These are phyloP conservation scores for Ilyonectria destructans DNA, from an alignment of 2,329 filamentous ascomycete species.

Conservation along the genomic window DNA sequence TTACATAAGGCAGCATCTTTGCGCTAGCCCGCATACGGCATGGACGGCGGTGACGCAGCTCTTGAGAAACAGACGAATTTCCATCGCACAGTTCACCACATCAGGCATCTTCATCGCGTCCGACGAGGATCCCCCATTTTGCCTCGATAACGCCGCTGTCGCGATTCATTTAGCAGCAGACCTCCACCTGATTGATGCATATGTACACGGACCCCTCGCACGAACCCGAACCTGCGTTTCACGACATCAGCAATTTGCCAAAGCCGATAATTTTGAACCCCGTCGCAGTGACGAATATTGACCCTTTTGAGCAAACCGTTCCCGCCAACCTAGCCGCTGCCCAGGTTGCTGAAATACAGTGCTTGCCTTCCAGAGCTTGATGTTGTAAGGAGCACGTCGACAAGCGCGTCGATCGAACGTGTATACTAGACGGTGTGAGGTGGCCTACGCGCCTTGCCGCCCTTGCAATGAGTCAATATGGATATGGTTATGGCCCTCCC, in stretches of 20 bases:
- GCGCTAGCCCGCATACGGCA: conserved; percentile 38
- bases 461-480: conserved; percentile 51
- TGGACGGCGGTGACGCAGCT: conserved; percentile 36
- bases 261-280: neutral
- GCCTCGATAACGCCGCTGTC: neutral
- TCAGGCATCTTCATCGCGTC: conserved; percentile 14
- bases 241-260: neutral
- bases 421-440: neutral
- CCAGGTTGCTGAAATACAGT: neutral
- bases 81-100: conserved; percentile 29
- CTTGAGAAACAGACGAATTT: conserved; percentile 21
- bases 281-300: neutral
- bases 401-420: conserved; percentile 15
- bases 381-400: neutral
- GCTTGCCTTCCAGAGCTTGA: neutral
- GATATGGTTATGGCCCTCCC: conserved; percentile 47
- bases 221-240: neutral
- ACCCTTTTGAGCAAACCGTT: neutral
- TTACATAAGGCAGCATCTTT: neutral
- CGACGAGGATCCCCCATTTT: conserved; percentile 4
- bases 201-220: neutral
- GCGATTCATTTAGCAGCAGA: neutral
- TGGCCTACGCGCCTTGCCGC: neutral
- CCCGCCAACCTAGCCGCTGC: neutral
- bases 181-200: neutral